Conservation (phyloP, 352 stramenopile species). For the Phytopythium chamaehyphon region DNA sequence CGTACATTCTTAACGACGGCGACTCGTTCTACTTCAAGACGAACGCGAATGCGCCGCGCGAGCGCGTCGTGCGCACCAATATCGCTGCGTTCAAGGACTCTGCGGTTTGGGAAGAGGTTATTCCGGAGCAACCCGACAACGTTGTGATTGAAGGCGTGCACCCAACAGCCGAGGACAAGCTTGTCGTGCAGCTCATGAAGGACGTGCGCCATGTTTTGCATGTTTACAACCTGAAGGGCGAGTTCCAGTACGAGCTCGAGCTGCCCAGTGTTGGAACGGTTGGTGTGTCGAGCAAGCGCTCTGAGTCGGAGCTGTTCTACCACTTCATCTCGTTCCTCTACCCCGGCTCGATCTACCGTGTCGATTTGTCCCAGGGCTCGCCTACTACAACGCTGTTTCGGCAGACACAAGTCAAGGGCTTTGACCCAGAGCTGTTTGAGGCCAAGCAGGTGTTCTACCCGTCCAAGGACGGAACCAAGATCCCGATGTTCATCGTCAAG, state of each 20-base stretch:
- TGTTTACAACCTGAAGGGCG: conserved; percentile 70
- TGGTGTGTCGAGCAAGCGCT: conserved; percentile 60
- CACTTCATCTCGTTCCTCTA: conserved; percentile 88
- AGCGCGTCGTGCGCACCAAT: conserved; percentile 68
- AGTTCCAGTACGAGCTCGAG: conserved; percentile 71
- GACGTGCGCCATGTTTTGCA: conserved; percentile 79
- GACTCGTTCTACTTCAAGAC: conserved; percentile 85
- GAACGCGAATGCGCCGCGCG: conserved; percentile 75
- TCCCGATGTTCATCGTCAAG: conserved; percentile 95
- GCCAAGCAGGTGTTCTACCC: conserved; percentile 86
- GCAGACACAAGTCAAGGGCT: conserved; percentile 80
- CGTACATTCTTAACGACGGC: conserved; percentile 88
- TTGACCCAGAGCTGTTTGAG: conserved; percentile 76
- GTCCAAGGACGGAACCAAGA: conserved; percentile 92
- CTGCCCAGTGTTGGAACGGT: conserved; percentile 69
- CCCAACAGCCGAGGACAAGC: conserved; percentile 54
- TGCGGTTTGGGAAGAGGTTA: conserved; percentile 70
- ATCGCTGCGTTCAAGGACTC: conserved; percentile 18
- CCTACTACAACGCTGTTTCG: conserved; percentile 51
- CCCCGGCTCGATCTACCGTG: conserved; percentile 72
- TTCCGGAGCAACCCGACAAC: conserved; percentile 66
- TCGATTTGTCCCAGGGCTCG: conserved; percentile 39
- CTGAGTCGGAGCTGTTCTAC: conserved; percentile 84
- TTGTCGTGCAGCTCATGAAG: conserved; percentile 79
- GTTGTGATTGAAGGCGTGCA: conserved; percentile 76